These are phyloP conservation scores for Thalassiosira mediterranea DNA, from an alignment of 352 stramenopile species.

Conservation along the genomic window DNA sequence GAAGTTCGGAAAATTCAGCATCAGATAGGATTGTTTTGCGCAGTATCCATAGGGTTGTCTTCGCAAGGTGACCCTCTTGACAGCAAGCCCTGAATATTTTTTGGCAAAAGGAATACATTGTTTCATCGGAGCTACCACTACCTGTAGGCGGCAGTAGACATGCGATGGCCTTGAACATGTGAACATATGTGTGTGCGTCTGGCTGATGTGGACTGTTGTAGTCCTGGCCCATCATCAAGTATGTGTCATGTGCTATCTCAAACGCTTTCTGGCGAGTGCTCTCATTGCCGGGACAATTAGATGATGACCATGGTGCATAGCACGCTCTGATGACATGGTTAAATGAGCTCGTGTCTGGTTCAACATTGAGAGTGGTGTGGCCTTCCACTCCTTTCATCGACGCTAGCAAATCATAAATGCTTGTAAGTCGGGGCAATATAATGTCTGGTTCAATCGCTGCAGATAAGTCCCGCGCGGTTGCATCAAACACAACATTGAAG, in stretches of 20 bases:
- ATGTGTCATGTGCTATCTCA: constrained; percentile 35
- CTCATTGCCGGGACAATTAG: constrained; percentile 1
- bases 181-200: constrained; percentile 50
- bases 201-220: constrained; percentile 17
- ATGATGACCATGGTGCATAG: constrained; percentile 44
- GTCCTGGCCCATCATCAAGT: constrained; percentile 34
- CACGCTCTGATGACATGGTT: constrained; percentile 54
- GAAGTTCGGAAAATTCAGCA: too few relatives aligned
- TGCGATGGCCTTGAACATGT: constrained; percentile 53
- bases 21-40: constrained; percentile 20
- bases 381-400: constrained; percentile 22
- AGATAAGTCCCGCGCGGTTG: constrained; percentile 39
- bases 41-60: constrained; percentile 42
- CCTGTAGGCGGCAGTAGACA: constrained; percentile 24
- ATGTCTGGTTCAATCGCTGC: constrained; percentile 3
- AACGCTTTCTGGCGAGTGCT: constrained; percentile 16
- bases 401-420: constrained; percentile 33
- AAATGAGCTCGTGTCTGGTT: constrained; percentile 50
- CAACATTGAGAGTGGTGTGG: constrained; percentile 34
- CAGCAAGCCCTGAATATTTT: constrained; percentile 44
- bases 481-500: constrained; percentile 53
- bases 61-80: constrained; percentile 36
- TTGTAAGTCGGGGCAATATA: constrained; percentile 29
- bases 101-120: constrained; percentile 25
- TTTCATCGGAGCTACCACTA: constrained; percentile 11